Evolutionary conservation across 176 grass and related monocot species (phyloP).

Genomic region (Ananas comosus): DNA sequence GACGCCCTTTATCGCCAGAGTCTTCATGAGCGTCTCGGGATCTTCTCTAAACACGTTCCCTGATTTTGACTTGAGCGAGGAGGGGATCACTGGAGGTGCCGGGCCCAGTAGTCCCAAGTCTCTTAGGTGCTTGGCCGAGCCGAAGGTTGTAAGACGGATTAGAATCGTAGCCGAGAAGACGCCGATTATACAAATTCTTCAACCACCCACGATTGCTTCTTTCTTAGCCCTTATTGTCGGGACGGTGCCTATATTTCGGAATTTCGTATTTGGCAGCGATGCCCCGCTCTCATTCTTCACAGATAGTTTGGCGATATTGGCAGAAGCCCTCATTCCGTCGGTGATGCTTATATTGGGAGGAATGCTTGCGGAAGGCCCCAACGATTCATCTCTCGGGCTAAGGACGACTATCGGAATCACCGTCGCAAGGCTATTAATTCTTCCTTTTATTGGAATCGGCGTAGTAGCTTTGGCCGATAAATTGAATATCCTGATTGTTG

Average conservation of each 20-base stretch:
- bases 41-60: conserved; percentile 76
- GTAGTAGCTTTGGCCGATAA: conserved; percentile 63
- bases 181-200: conserved; percentile 76
- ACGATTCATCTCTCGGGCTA: conserved; percentile 68
- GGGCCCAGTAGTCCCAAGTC: conserved; percentile 81
- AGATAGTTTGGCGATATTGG: conserved; percentile 83
- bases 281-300: conserved; percentile 80
- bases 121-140: conserved; percentile 67
- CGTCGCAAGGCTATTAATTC: conserved; percentile 72
- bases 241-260: conserved; percentile 60
- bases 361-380: conserved; percentile 83
- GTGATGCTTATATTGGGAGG: conserved; percentile 95
- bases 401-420: conserved; percentile 65
- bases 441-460: conserved; percentile 75
- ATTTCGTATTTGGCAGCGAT: conserved; percentile 56
- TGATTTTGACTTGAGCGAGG: conserved; percentile 65
- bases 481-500: conserved; percentile 56
- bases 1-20: conserved; percentile 74
- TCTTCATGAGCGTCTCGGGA: conserved; percentile 84
- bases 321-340: conserved; percentile 66
- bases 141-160: conserved; percentile 70
- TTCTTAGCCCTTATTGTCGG: conserved; percentile 77
- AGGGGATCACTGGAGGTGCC: conserved; percentile 25
- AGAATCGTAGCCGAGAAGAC: conserved; percentile 90
- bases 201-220: conserved; percentile 86